A percentile compares a stretch with the other conserved stretches of the same genome.
phyloP scores from a whole-genome alignment of 345 rosid genomes.

The Diplotaxis tenuifolia region DNA sequence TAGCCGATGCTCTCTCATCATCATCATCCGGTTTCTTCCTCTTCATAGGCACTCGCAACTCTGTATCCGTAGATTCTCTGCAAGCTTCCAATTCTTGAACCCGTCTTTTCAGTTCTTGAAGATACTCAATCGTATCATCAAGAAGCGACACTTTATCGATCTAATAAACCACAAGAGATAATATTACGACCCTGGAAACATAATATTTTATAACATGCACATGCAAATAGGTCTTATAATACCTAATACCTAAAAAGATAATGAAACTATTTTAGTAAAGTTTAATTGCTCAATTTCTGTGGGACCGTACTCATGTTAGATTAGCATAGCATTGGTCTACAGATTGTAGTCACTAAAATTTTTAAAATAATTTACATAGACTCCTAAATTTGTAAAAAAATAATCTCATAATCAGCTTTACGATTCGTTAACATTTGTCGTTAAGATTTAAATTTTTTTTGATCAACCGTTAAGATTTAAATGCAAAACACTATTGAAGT shows the following conservation, averaged over 20 bases:
- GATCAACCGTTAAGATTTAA: too few relatives aligned
- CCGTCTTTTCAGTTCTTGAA: slow-evolving; percentile 65
- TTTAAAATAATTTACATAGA: neutral
- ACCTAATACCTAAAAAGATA: too few relatives aligned
- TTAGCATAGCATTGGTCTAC: too few relatives aligned
- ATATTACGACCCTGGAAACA: neutral
- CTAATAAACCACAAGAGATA: slow-evolving; percentile 39
- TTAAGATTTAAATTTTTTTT: too few relatives aligned
- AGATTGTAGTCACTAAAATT: too few relatives aligned
- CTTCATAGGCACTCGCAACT: slow-evolving; percentile 33
- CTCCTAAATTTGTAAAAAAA: neutral
- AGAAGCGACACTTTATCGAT: slow-evolving; percentile 67
- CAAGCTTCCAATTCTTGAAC: slow-evolving; percentile 64
- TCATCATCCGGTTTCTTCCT: slow-evolving; percentile 49
- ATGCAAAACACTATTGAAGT: neutral
- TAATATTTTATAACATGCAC: neutral
- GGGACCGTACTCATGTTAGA: too few relatives aligned
- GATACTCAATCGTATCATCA: slow-evolving; percentile 73
- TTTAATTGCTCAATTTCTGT: too few relatives aligned
- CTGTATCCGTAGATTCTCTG: slow-evolving; percentile 39
- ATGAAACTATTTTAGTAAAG: too few relatives aligned
- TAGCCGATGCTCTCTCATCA: slow-evolving; percentile 60
- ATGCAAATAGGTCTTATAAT: too few relatives aligned
- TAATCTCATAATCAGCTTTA: too few relatives aligned
- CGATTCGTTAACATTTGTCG: too few relatives aligned